A percentile compares a stretch with the other conserved stretches of the same genome.
Evolutionary conservation across 371 early-diverging fungal genomes (phyloP).

Genomic region (Dichotomocladium elegans): DNA sequence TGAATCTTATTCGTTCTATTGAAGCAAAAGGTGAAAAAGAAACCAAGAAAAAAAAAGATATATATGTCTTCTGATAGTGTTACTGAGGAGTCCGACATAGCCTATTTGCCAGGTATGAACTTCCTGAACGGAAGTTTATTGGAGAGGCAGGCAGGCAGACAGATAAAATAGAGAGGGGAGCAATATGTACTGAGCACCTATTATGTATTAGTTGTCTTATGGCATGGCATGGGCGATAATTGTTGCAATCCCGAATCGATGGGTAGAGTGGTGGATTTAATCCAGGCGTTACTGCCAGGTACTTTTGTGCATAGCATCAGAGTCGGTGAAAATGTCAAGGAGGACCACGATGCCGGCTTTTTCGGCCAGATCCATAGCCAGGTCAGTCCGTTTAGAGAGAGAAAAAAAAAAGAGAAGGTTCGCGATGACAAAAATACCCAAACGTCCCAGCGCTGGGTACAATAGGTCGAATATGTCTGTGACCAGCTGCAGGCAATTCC

Average conservation of each 20-base stretch:
- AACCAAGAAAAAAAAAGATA: too few species aligned
- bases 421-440: neutral
- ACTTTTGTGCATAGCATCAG: slow-evolving; percentile 75
- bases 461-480: slow-evolving; percentile 59
- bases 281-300: slow-evolving; percentile 57
- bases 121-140: too few species aligned
- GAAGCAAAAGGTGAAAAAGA: too few species aligned
- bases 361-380: slow-evolving; percentile 79
- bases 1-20: too few species aligned
- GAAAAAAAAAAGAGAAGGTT: neutral
- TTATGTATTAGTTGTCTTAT: slow-evolving; percentile 73
- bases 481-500: slow-evolving; percentile 47
- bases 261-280: slow-evolving; percentile 50
- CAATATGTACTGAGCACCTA: too few species aligned
- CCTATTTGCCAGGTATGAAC: too few species aligned
- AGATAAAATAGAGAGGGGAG: too few species aligned
- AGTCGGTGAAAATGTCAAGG: slow-evolving; percentile 55
- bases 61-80: too few species aligned
- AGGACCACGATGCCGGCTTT: slow-evolving; percentile 78
- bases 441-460: too few species aligned
- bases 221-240: slow-evolving; percentile 93
- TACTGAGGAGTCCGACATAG: too few species aligned
- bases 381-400: slow-evolving; percentile 22
- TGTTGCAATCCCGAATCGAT: slow-evolving; percentile 73
- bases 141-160: too few species aligned